Base-by-base conservation (phyloP, 140 eudicot genomes). In the Erigeron philadelphicus region DNA sequence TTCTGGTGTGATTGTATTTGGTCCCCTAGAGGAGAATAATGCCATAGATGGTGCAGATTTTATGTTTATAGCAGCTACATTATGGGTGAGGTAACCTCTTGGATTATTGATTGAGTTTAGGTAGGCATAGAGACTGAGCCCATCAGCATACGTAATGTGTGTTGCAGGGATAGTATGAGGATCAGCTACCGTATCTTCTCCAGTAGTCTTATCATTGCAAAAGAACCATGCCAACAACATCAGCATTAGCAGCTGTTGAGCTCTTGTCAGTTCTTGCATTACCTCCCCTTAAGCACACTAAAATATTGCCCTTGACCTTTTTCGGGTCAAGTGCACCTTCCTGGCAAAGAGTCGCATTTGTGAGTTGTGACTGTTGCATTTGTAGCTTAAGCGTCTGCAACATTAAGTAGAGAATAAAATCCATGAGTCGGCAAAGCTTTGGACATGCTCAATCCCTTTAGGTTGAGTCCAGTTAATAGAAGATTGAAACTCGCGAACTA, bases 201-300 rank as follows among this genome's bases (percentile, higher is more conserved):
- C 95, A n/a, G 8, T 18, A 4, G 72, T 25, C 60, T 78, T 45
- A 31, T 78, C 75, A 9, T 84, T 87, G 79, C 83, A n/a, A 78
- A 12, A 85, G 90, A 48, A 87, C 69, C 95, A 87, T 80, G 9
- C 90, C 95, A n/a, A 65, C 81, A 8, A 90, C 95, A 76, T 88
- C 95, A 52, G 85, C 86, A 5, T 40, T 41, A 8, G 46, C 43
- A 11, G 95, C 88, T 38, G 63, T 48, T 59, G 7, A 3, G 7
- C 95, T 81, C 52, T 87, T 84, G 16, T 75, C 88, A 9, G 78
- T 73, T 68, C 90, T 54, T 0, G 38, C 76, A 16, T 38, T 72
- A 12, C 18, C 76, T 45, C 90, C 95, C 67, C 86, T 72, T 48
- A 84, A 66, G 61, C 95, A 87, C 19, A 77, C 86, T 77, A 87